Percentiles rank a stretch among this genome's conserved stretches.
Evolutionary conservation across 768 basidiomycete species (phyloP).

Genomic region (Rhodotorula taiwanensis): DNA sequence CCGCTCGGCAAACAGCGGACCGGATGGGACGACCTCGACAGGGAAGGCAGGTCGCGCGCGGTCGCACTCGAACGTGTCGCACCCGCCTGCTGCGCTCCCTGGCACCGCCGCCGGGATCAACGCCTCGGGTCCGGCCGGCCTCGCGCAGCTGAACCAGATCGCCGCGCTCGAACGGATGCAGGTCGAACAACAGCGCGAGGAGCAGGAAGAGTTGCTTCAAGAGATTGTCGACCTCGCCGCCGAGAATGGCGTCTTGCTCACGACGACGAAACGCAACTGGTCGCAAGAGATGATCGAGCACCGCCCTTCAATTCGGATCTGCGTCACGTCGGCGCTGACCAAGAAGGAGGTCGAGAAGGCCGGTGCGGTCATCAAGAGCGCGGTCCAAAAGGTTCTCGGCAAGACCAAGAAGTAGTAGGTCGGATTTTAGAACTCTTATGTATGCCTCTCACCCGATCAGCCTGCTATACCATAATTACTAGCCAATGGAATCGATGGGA

Average conservation of each 20-base stretch:
- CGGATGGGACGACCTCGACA: slow-evolving; percentile 26
- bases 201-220: slow-evolving; percentile 75
- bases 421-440: too few species aligned
- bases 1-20: slow-evolving; percentile 39
- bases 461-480: too few species aligned
- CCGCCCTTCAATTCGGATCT: slow-evolving; percentile 77
- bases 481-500: too few species aligned
- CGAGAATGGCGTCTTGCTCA: slow-evolving; percentile 74
- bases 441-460: too few species aligned
- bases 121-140: background rate
- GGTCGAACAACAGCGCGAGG: slow-evolving; percentile 39
- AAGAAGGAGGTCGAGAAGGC: slow-evolving; percentile 92
- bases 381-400: slow-evolving; percentile 65
- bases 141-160: background rate
- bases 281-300: slow-evolving; percentile 72
- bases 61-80: slow-evolving; percentile 48
- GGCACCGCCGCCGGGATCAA: too few species aligned
- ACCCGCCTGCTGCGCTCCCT: slow-evolving; percentile 44
- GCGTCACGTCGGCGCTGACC: slow-evolving; percentile 66
- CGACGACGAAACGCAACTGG: slow-evolving; percentile 62
- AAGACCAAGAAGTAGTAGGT: slow-evolving; percentile 36
- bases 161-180: too few species aligned
- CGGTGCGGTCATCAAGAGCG: slow-evolving; percentile 62
- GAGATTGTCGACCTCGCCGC: slow-evolving; percentile 85
- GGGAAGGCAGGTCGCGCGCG: slow-evolving; percentile 41